Conservation (phyloP, 1,139 yeast species). For the Trichomonascaceae sp. region DNA sequence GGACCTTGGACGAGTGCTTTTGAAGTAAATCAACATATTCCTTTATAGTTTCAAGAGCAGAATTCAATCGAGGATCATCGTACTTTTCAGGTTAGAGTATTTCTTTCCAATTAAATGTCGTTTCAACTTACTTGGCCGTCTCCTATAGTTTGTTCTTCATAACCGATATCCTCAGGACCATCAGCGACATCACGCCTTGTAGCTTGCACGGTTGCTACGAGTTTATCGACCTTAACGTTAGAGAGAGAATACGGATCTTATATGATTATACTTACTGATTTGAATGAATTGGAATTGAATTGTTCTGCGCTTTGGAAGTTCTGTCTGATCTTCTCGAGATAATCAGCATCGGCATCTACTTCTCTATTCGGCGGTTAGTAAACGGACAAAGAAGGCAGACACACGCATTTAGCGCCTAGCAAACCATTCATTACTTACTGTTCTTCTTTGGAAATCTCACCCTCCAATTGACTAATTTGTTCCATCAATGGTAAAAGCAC, state of each 20-base stretch:
- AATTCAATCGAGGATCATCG: background rate
- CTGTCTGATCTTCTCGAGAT: constrained; percentile 7
- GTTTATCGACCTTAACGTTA: background rate
- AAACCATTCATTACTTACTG: constrained; percentile 10
- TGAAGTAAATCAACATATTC: background rate
- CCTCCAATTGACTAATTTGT: constrained; percentile 22
- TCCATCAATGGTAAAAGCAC: constrained; percentile 21
- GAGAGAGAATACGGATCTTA: background rate
- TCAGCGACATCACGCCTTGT: background rate
- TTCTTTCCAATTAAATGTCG: background rate
- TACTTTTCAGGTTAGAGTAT: background rate
- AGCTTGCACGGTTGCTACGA: background rate
- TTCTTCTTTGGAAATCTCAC: constrained; percentile 19
- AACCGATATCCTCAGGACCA: constrained; percentile 3
- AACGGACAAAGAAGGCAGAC: background rate
- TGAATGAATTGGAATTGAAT: constrained; percentile 3
- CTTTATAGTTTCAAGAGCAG: background rate
- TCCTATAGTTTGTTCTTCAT: background rate
- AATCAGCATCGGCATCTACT: constrained; percentile 11
- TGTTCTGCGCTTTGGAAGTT: constrained; percentile 1
- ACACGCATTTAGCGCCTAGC: background rate
- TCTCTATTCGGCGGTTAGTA: constrained; percentile 5
- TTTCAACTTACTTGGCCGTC: background rate
- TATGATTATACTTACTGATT: constrained; percentile 5
- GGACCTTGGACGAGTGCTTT: background rate